These are phyloP conservation scores for Begonia loranthoides DNA, from an alignment of 306 rosid genomes.

Conservation along the genomic window DNA sequence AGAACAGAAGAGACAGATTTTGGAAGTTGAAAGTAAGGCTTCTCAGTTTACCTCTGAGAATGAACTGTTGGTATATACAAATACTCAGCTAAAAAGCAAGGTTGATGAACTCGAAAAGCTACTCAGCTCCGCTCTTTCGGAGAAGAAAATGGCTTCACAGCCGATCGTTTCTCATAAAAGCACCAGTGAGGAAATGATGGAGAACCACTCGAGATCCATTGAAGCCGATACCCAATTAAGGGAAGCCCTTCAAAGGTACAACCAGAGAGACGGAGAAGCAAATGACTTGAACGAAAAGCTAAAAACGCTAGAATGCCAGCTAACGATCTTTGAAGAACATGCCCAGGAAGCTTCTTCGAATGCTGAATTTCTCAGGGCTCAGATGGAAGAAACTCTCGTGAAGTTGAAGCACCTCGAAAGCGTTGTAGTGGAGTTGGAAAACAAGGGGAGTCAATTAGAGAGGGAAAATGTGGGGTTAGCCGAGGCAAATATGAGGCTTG, in stretches of 20 bases:
- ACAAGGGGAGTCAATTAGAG: constrained; percentile 40
- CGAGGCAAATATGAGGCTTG: constrained; percentile 21
- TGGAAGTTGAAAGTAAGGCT: constrained; percentile 42
- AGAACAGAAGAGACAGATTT: constrained; percentile 41
- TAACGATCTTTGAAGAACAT: constrained; percentile 36
- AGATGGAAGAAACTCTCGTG: constrained; percentile 41
- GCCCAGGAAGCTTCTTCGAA: constrained; percentile 30
- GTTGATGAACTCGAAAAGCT: constrained; percentile 68
- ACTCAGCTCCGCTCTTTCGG: constrained; percentile 38
- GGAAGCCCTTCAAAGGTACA: constrained; percentile 40
- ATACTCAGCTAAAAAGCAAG: constrained; percentile 62
- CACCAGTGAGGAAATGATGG: constrained; percentile 44
- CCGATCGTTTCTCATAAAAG: constrained; percentile 57
- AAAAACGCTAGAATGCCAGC: constrained; percentile 29
- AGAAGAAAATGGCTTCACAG: constrained; percentile 43
- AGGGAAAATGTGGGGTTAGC: constrained; percentile 22
- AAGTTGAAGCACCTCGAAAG: constrained; percentile 50
- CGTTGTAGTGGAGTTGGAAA: constrained; percentile 48
- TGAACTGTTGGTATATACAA: constrained; percentile 60
- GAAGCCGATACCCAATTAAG: constrained; percentile 49
- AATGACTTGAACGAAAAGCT: constrained; percentile 57
- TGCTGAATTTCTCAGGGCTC: constrained; percentile 31
- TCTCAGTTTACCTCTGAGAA: constrained; percentile 61
- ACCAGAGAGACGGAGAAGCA: constrained; percentile 64
- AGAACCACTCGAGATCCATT: constrained; percentile 45